phyloP scores from a whole-genome alignment of 176 grass and related monocot genomes.

The Stipa capillata region DNA sequence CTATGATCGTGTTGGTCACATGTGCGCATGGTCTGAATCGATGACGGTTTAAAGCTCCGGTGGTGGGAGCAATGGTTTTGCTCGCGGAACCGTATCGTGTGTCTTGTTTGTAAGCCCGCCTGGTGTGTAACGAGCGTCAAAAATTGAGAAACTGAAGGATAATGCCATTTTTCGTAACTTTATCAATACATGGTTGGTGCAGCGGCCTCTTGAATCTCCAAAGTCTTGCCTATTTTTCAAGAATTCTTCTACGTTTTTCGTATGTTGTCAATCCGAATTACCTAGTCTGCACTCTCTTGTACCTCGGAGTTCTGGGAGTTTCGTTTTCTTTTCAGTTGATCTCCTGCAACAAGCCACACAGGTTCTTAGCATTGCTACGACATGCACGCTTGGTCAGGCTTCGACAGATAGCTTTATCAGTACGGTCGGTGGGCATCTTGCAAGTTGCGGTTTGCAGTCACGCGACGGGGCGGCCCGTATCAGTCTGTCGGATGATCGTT shows the following conservation, averaged over 20 bases:
- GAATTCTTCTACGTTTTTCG: not conserved
- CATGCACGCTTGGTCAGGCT: too few species aligned
- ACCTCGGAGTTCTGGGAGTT: not conserved
- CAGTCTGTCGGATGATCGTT: not conserved
- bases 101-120: not conserved
- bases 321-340: not conserved
- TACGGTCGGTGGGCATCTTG: too few species aligned
- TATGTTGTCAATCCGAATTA: not conserved
- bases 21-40: not conserved
- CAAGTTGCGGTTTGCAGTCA: too few species aligned
- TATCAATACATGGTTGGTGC: not conserved
- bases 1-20: not conserved
- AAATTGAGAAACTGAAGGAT: not conserved
- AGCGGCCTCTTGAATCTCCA: not conserved
- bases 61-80: not conserved
- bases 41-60: not conserved
- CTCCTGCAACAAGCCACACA: not conserved
- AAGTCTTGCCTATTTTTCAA: not conserved
- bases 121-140: not conserved
- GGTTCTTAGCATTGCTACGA: not conserved
- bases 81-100: not conserved
- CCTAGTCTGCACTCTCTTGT: not conserved
- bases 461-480: too few species aligned
- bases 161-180: not conserved
- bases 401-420: too few species aligned